Evolutionary conservation across 169 alveolate species (phyloP), one percentile per base, ranked within the genome.

Genomic region (Plasmodium relictum): DNA sequence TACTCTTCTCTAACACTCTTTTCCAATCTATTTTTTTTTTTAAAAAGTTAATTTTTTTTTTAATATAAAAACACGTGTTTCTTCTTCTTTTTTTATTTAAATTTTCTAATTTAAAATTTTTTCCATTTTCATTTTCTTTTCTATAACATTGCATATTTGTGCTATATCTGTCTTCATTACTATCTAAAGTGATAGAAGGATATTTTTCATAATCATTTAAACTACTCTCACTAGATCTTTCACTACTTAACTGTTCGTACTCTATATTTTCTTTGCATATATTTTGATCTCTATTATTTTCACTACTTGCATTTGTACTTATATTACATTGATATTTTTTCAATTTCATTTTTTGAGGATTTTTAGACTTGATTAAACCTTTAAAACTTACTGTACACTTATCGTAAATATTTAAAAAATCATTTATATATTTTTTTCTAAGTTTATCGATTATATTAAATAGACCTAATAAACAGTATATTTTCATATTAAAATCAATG

Each of bases 401-500:
- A 10, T 14, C 18, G n/a, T 83, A 68, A 14, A 83, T 22, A 39
- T 18, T 7, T 24, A 68, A 31, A 69, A 83, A 83, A 8, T 83
- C 85, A 20, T 26, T 12, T 16, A 83, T 83, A 54, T 66, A 83
- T 48, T 10, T 68, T 22, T 45, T 56, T 16, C 91, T 18, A 12
- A 83, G 18, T 41, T 83, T 83, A 61, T 83, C 83, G n/a, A 68
- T 73, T 9, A 83, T 26, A 45, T 83, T 83, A 68, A 83, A 83
- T 31, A 83, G 69, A 22, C 85, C 68, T 12, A 83, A 52, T 20
- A 83, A 45, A 54, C 73, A 68, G 42, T 66, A 83, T 20, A 83
- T 68, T 54, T 83, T 83, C 91, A 83, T 83, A 59, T 83, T 83
- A 68, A 20, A 66, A 66, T 83, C 91, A 41, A 83, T 83, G 24